Base-by-base conservation (phyloP, 139 green algal genomes). In the Spirogloea muscicola region DNA sequence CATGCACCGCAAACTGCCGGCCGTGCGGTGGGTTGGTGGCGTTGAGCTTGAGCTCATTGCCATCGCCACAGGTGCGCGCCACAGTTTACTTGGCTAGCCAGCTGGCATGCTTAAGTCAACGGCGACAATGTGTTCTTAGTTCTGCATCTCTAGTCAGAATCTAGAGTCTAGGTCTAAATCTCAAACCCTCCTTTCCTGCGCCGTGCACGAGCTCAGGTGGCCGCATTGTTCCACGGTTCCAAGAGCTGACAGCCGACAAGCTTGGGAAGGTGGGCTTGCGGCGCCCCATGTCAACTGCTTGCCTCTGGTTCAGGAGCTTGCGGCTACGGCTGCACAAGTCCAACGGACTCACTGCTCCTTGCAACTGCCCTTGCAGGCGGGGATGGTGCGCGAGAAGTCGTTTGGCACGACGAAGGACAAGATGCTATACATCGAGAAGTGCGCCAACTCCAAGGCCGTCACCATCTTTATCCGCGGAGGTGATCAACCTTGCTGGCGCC, bases 41-140 rank as follows among this genome's bases (percentile, higher is more conserved):
- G 95, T 98, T 31, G 95, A 99, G 86, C 93, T 99, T 51, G 95
- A 99, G 87, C 89, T 99, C 49, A 87, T 99, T 49, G 95, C 95
- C 33, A 95, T 99, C 72, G 94, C 95, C 51, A 99, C 94, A 0
- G 95, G 95, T 82, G 55, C n/a, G n/a, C n/a, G n/a, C n/a, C n/a
- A n/a, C n/a, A n/a, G n/a, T n/a, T n/a, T n/a, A n/a, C n/a, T n/a
- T n/a, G n/a, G n/a, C n/a, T n/a, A n/a, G n/a, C n/a, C n/a, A n/a
- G n/a, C n/a, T n/a, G n/a, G n/a, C n/a, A n/a, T n/a, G n/a, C n/a
- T n/a, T n/a, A n/a, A n/a, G n/a, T n/a, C n/a, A n/a, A n/a, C n/a
- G n/a, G n/a, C n/a, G n/a, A n/a, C n/a, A n/a, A n/a, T n/a, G n/a
- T n/a, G n/a, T n/a, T n/a, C n/a, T n/a, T n/a, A n/a, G n/a, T n/a